Evolutionary conservation across 78 protist species (phyloP), one percentile per base, ranked within the genome.

Genomic region (Andalucia godoyi): DNA sequence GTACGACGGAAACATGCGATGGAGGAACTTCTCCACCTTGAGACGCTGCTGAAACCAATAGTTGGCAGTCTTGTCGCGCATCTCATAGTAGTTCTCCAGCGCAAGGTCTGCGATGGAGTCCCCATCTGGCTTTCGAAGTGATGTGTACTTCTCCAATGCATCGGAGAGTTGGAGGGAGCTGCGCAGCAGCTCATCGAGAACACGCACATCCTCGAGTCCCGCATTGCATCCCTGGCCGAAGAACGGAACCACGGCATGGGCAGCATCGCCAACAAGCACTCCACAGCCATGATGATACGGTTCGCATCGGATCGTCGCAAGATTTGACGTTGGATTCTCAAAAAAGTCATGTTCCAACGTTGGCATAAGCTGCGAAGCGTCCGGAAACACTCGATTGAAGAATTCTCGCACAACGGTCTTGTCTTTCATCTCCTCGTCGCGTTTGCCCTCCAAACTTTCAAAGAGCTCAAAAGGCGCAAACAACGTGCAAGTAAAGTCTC

Each of bases 231-330:
- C 96, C 54, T 90, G 93, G 10, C 96, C 96, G 55, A 67, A 83
- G 77, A 91, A 91, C 34, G 97, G 97, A 15, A 88, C 90, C 21
- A 91, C 81, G 15, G 94, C 94, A 47, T 91, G 97, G 12, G 97
- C 89, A 27, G 93, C 84, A 54, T 91, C 97, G 23, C 92, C 90
- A 75, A 8, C 27, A 75, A 17, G 37, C 8, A 42, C 49, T 17
- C 65, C n/a, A 21, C n/a, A 2, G 33, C 53, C 12, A 33, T 34
- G 3, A 5, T 8, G 59, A 42, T 47, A 51, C 42, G 76, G 57
- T 23, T 59, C 21, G 29, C 68, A 4, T 55, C 21, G 15, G 8
- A 13, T 21, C 57, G 54, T 2, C 59, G 50, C 27, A 51, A 51
- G 42, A 59, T 23, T 7, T 36, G 7, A 23, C 46, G 76, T 55